phyloP scores from a whole-genome alignment of 2,329 filamentous ascomycete species.

The Tolypocladium tundrense region DNA sequence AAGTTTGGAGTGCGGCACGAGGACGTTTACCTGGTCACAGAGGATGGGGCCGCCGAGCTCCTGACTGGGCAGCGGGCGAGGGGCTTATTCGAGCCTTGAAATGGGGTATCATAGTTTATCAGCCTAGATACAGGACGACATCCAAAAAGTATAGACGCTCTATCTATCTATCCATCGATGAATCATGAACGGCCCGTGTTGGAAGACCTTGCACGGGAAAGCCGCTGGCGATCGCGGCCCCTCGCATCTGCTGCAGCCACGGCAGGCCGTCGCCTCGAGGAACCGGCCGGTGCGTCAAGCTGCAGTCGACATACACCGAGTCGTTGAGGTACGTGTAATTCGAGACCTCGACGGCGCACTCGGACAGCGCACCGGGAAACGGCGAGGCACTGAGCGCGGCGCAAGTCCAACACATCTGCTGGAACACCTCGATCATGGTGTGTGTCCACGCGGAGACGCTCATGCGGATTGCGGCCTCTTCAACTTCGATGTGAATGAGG shows the following conservation, averaged over 20 bases:
- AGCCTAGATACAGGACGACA: background rate
- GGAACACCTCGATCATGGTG: conserved; percentile 23
- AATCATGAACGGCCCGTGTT: background rate
- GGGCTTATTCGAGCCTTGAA: conserved; percentile 41
- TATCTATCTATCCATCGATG: too few relatives aligned
- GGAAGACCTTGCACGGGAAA: conserved; percentile 13
- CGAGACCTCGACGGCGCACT: conserved; percentile 18
- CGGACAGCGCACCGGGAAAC: conserved; percentile 18
- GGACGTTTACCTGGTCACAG: conserved; percentile 48
- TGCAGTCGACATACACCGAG: conserved; percentile 23
- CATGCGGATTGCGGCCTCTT: conserved; percentile 19
- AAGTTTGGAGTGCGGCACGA: conserved; percentile 54
- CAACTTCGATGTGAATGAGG: conserved; percentile 23
- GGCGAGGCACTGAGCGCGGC: conserved; percentile 24
- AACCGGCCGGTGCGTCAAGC: conserved; percentile 19
- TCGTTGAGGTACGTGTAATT: conserved; percentile 21
- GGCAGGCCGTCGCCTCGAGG: conserved; percentile 13
- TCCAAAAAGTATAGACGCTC: background rate
- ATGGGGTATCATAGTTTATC: conserved; percentile 7
- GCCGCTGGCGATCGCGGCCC: conserved; percentile 21
- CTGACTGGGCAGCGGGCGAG: conserved; percentile 41
- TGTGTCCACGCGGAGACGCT: conserved; percentile 23
- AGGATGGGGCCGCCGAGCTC: conserved; percentile 41
- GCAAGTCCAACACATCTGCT: conserved; percentile 27
- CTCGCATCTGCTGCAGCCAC: conserved; percentile 19